Percentiles rank a stretch among this genome's conserved stretches.
Conservation (phyloP, 345 rosid genomes). For the Brassica incana region DNA sequence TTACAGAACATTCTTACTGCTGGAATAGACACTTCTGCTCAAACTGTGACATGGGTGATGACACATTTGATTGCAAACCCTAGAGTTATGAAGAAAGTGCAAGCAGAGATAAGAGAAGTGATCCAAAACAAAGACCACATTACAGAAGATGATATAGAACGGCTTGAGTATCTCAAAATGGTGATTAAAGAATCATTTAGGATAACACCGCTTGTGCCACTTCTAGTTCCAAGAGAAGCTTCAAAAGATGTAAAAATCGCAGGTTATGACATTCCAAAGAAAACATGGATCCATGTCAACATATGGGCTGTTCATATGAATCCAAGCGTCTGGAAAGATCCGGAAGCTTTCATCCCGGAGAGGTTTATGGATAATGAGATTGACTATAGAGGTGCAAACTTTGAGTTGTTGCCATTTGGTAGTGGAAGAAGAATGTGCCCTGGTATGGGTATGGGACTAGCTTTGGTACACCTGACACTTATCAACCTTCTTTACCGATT, state of each 20-base stretch:
- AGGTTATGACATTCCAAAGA: background rate
- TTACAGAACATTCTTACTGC: slow-evolving; percentile 26
- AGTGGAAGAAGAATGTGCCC: background rate
- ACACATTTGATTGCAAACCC: slow-evolving; percentile 28
- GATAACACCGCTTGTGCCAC: background rate
- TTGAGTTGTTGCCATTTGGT: background rate
- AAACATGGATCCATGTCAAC: background rate
- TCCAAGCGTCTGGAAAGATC: background rate
- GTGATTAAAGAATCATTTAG: background rate
- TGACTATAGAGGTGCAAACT: background rate
- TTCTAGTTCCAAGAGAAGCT: background rate
- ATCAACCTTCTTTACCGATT: background rate
- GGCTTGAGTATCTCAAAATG: background rate
- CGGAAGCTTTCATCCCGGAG: background rate
- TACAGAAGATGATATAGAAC: background rate
- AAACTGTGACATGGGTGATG: slow-evolving; percentile 35
- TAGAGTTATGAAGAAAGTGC: slow-evolving; percentile 30
- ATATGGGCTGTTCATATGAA: background rate
- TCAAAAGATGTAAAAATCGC: background rate
- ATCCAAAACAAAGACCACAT: slow-evolving; percentile 23
- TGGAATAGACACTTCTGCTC: slow-evolving; percentile 35
- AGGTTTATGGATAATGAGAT: background rate
- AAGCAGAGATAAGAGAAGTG: slow-evolving; percentile 29
- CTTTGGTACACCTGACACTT: background rate
- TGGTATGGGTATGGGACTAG: background rate